These are phyloP conservation scores for Hypoxylon intermedium DNA, from an alignment of 495 filamentous ascomycete genomes.

Conservation along the genomic window DNA sequence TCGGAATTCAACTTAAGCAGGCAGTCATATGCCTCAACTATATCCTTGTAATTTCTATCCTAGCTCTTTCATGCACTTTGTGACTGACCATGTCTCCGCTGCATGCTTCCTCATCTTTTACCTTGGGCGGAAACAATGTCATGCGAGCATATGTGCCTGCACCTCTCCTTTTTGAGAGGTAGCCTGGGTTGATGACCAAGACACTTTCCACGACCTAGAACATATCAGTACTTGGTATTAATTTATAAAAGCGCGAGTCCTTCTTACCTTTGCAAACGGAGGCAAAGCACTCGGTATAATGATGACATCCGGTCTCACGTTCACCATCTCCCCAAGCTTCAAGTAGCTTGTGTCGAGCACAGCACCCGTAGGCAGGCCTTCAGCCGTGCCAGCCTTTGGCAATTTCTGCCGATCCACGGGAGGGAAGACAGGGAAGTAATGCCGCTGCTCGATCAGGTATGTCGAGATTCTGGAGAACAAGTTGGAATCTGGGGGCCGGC, in stretches of 20 bases:
- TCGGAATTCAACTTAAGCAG: not conserved
- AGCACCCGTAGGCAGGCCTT: conserved; percentile 70
- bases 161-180: conserved; percentile 79
- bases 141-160: conserved; percentile 83
- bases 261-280: conserved; percentile 82
- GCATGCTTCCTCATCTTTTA: conserved; percentile 64
- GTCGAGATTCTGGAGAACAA: conserved; percentile 71
- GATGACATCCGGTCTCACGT: conserved; percentile 82
- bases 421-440: conserved; percentile 89
- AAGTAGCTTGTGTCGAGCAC: conserved; percentile 81
- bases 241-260: not conserved
- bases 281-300: conserved; percentile 82
- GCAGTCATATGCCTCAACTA: conserved; percentile 39
- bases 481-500: conserved; percentile 60
- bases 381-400: conserved; percentile 65
- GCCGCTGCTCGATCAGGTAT: conserved; percentile 83
- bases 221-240: conserved; percentile 30
- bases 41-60: conserved; percentile 84
- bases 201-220: conserved; percentile 82
- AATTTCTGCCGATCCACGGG: conserved; percentile 70
- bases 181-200: conserved; percentile 85
- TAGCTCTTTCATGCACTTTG: conserved; percentile 78
- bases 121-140: conserved; percentile 67
- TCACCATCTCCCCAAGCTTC: conserved; percentile 89
- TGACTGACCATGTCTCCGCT: conserved; percentile 68